A percentile compares a stretch with the other conserved stretches of the same genome.
phyloP scores from a whole-genome alignment of 352 stramenopile genomes.

The Thalassiosira allenii region DNA sequence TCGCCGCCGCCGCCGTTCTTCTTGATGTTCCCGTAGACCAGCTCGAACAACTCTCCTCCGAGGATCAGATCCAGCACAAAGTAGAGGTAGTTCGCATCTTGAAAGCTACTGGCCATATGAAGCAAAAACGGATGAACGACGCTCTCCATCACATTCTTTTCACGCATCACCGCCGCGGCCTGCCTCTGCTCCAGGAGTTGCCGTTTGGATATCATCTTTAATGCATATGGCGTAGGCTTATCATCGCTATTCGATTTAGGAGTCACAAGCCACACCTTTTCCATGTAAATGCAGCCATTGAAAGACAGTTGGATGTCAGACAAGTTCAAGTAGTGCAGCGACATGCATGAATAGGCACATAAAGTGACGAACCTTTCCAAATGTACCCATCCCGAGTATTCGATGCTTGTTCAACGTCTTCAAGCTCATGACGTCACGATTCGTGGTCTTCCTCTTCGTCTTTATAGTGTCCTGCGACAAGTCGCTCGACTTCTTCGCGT shows the following conservation, averaged over 20 bases:
- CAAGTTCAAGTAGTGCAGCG: conserved; percentile 4
- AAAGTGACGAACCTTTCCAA: conserved; percentile 90
- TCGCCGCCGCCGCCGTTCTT: conserved; percentile 7
- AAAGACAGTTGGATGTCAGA: conserved; percentile 60
- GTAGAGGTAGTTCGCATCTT: conserved; percentile 93
- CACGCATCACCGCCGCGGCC: conserved; percentile 94
- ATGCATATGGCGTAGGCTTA: conserved; percentile 89
- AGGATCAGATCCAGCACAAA: conserved; percentile 97
- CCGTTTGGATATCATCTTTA: conserved; percentile 94
- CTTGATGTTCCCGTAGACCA: conserved; percentile 73
- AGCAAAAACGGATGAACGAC: conserved; percentile 96
- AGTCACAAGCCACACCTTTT: conserved; percentile 88
- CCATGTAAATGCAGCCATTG: too few relatives aligned
- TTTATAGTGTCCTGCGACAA: too few relatives aligned
- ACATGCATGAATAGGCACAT: background rate
- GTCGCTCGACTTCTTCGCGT: conserved; percentile 21
- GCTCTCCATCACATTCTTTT: conserved; percentile 94
- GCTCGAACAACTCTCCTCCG: conserved; percentile 93
- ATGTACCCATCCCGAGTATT: conserved; percentile 93
- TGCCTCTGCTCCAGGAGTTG: conserved; percentile 92
- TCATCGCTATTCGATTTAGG: conserved; percentile 84
- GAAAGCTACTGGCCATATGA: conserved; percentile 92
- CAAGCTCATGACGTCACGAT: too few relatives aligned
- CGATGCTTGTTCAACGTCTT: conserved; percentile 92
- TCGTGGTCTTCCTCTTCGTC: too few relatives aligned